Conservation (phyloP, 371 early-diverging fungal genomes). For the Rhizopus microsporus region DNA sequence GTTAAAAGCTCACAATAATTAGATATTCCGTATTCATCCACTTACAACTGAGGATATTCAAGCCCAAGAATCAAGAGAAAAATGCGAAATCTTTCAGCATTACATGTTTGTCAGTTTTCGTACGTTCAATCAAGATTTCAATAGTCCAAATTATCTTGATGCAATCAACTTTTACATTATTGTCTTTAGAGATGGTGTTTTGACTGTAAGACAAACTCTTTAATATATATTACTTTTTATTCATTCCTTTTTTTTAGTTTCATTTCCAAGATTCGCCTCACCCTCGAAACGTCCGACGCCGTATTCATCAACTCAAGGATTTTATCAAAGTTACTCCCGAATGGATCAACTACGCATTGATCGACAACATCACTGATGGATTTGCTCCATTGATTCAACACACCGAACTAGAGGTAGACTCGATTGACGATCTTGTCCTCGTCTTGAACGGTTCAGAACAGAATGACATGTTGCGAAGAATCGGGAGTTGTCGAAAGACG, state of each 20-base stretch:
- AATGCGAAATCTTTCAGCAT: conserved; percentile 88
- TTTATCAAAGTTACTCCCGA: conserved; percentile 70
- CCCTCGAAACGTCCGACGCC: conserved; percentile 61
- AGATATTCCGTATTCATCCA: conserved; percentile 76
- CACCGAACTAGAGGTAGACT: conserved; percentile 86
- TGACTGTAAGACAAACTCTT: conserved; percentile 48
- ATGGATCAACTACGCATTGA: conserved; percentile 90
- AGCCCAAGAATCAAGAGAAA: conserved; percentile 89
- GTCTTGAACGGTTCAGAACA: conserved; percentile 74
- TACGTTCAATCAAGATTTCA: conserved; percentile 69
- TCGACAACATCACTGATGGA: conserved; percentile 85
- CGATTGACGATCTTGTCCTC: conserved; percentile 90
- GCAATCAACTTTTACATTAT: conserved; percentile 86
- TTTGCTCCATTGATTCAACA: conserved; percentile 80
- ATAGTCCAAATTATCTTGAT: conserved; percentile 71
- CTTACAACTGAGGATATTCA: conserved; percentile 92
- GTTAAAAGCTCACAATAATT: not conserved
- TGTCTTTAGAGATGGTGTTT: conserved; percentile 67
- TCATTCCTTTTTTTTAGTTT: conserved; percentile 38
- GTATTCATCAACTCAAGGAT: conserved; percentile 66
- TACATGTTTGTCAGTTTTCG: conserved; percentile 93
- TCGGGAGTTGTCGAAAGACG: conserved; percentile 81
- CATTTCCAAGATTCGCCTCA: conserved; percentile 64
- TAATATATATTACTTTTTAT: not conserved
- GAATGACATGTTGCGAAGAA: conserved; percentile 84